Conservation (phyloP, 768 basidiomycete species). For the Collybia sp. region DNA sequence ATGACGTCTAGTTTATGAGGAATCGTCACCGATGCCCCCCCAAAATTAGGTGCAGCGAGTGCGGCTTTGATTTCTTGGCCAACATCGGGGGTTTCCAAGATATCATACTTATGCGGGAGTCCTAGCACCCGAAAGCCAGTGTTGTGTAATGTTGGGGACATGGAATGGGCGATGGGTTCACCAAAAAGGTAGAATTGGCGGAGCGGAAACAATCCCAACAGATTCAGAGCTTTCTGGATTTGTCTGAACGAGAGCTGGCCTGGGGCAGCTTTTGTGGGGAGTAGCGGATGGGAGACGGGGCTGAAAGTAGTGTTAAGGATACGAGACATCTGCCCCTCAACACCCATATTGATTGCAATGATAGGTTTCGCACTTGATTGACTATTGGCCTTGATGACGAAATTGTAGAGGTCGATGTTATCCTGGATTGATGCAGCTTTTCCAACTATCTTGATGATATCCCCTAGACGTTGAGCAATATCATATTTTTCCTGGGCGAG, state of each 20-base stretch:
- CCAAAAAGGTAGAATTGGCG: constrained; percentile 86
- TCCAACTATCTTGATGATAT: constrained; percentile 90
- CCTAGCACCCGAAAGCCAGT: constrained; percentile 78
- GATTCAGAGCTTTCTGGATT: constrained; percentile 76
- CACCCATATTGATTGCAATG: constrained; percentile 93
- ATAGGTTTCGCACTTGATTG: constrained; percentile 66
- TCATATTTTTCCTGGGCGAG: constrained; percentile 66
- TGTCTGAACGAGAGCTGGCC: constrained; percentile 89
- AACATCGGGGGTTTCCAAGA: constrained; percentile 71
- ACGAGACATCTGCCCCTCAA: constrained; percentile 85
- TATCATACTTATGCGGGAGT: constrained; percentile 75
- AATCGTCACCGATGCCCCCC: constrained; percentile 95
- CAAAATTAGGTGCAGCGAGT: constrained; percentile 69
- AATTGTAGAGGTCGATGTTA: constrained; percentile 75
- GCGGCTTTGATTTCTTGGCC: constrained; percentile 60
- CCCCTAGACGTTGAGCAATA: constrained; percentile 62
- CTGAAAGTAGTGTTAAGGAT: constrained; percentile 83
- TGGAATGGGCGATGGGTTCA: constrained; percentile 80
- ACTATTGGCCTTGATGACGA: constrained; percentile 46
- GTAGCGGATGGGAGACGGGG: constrained; percentile 84
- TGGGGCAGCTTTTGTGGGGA: constrained; percentile 87
- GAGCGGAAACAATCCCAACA: constrained; percentile 74
- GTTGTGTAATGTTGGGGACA: constrained; percentile 93
- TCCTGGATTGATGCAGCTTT: constrained; percentile 73
- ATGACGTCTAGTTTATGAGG: constrained; percentile 93